A percentile compares a stretch with the other conserved stretches of the same genome.
phyloP scores from a whole-genome alignment of 805 yeast genomes.

The Kodamaea neixiangensis region DNA sequence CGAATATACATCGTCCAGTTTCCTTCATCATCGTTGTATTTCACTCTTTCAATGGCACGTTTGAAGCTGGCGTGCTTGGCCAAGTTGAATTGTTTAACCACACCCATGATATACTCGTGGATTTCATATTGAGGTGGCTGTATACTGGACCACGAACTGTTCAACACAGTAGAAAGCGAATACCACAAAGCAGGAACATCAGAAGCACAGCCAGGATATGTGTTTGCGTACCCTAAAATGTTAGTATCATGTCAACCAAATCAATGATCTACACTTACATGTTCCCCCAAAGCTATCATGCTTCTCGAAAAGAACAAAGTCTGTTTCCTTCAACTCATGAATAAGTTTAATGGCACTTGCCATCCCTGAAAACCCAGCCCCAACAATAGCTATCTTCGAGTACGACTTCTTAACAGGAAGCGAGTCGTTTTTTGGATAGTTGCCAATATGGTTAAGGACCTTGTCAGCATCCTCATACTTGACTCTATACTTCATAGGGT shows the following conservation, averaged over 20 bases:
- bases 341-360: constrained; percentile 31
- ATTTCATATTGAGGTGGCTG: constrained; percentile 46
- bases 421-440: constrained; percentile 17
- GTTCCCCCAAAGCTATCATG: constrained; percentile 44
- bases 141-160: constrained; percentile 36
- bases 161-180: constrained; percentile 35
- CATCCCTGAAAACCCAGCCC: constrained; percentile 45
- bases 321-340: constrained; percentile 28
- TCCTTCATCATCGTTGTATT: constrained; percentile 25
- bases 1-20: constrained; percentile 32
- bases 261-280: constrained; percentile 10
- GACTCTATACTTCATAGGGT: constrained; percentile 35
- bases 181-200: constrained; percentile 48
- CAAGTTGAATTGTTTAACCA: constrained; percentile 31
- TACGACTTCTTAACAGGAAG: constrained; percentile 23
- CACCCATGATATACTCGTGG: constrained; percentile 40
- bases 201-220: constrained; percentile 47
- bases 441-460: constrained; percentile 22
- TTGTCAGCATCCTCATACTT: constrained; percentile 26
- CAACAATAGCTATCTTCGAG: constrained; percentile 39
- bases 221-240: constrained; percentile 39
- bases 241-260: neutral
- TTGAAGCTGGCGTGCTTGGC: constrained; percentile 22
- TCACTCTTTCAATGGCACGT: constrained; percentile 22
- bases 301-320: constrained; percentile 39